phyloP scores from a whole-genome alignment of 495 filamentous ascomycete genomes.

The Trichoderma virens region DNA sequence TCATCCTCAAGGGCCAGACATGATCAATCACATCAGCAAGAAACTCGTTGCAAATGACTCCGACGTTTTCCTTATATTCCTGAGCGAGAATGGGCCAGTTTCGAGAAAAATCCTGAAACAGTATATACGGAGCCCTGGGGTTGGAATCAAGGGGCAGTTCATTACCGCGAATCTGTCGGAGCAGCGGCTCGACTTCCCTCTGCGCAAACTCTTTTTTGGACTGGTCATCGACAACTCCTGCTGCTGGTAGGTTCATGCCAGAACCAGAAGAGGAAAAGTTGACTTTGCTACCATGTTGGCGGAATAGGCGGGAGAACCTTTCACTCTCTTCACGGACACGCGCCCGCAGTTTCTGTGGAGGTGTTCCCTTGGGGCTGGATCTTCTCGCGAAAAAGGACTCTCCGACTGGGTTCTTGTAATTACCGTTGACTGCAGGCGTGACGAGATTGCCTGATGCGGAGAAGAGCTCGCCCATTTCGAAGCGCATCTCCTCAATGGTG shows the following conservation, averaged over 20 bases:
- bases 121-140: constrained; percentile 32
- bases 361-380: constrained; percentile 29
- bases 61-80: constrained; percentile 36
- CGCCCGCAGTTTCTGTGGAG: constrained; percentile 33
- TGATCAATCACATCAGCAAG: constrained; percentile 33
- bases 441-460: constrained; percentile 30
- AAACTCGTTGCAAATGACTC: constrained; percentile 37
- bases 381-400: constrained; percentile 31
- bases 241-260: constrained; percentile 6
- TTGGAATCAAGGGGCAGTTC: constrained; percentile 35
- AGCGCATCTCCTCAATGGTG: constrained; percentile 30
- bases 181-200: constrained; percentile 28
- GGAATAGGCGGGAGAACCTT: constrained; percentile 24
- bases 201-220: constrained; percentile 26
- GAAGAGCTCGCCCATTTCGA: constrained; percentile 33
- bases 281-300: constrained; percentile 32
- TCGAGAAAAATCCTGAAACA: constrained; percentile 34
- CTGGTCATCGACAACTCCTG: constrained; percentile 11
- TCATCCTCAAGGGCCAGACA: constrained; percentile 34
- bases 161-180: constrained; percentile 32
- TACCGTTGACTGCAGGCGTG: constrained; percentile 32
- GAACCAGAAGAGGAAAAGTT: constrained; percentile 16
- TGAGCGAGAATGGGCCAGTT: constrained; percentile 33
- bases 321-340: constrained; percentile 36
- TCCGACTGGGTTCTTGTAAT: constrained; percentile 34